Evolutionary conservation across 2,329 filamentous ascomycete species (phyloP).

Genomic region (Boeremia exigua): DNA sequence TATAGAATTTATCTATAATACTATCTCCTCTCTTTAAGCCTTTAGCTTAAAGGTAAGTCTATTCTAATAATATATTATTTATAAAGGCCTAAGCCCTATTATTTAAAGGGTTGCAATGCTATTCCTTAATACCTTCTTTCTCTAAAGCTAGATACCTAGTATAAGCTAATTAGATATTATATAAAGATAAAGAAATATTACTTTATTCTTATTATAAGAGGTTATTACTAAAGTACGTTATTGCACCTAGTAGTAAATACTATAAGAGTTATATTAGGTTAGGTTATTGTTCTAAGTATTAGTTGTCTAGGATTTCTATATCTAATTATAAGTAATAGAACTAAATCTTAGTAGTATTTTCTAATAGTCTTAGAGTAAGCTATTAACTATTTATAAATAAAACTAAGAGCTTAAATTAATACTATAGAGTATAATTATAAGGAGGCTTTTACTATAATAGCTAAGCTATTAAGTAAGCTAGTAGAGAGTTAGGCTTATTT

Average conservation of each 20-base stretch:
- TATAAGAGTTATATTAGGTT: not conserved
- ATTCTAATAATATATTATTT: not conserved
- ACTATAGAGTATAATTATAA: not conserved
- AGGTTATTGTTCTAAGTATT: not conserved
- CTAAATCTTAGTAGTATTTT: not conserved
- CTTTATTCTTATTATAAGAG: not conserved
- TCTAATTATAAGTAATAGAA: not conserved
- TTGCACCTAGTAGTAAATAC: not conserved
- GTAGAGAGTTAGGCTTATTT: not conserved
- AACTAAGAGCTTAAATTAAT: not conserved
- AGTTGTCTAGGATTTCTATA: not conserved
- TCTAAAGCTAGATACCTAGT: not conserved
- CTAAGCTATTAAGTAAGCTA: not conserved
- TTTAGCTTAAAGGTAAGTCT: constrained; percentile 3
- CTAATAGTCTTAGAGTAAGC: not conserved
- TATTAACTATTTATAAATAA: not conserved
- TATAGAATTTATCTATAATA: not conserved
- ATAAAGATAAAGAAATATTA: not conserved
- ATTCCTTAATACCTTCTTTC: not conserved
- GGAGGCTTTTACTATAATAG: not conserved
- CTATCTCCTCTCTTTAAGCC: not conserved
- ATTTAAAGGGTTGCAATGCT: not conserved
- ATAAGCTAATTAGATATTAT: not conserved
- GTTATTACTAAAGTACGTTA: not conserved
- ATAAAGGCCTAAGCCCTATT: not conserved